Conservation (phyloP, 768 basidiomycete genomes). For the Pluteus cervinus region DNA sequence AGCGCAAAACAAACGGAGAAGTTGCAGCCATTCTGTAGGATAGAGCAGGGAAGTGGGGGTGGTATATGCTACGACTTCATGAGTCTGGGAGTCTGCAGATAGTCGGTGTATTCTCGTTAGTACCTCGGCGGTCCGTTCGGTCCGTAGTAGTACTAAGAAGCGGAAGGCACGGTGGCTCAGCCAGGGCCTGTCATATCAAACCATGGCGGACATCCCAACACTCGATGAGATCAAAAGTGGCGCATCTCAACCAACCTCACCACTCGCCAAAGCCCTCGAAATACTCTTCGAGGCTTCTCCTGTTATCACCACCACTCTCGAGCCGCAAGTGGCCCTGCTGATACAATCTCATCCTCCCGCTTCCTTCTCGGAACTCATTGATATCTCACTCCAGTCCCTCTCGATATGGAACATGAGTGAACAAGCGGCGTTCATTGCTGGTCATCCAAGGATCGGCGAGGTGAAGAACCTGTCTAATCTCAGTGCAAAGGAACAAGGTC, state of each 20-base stretch:
- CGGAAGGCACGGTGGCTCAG: background rate
- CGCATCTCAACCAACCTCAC: constrained; percentile 25
- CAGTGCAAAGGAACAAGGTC: constrained; percentile 79
- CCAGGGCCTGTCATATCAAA: constrained; percentile 1
- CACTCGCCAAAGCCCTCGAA: constrained; percentile 27
- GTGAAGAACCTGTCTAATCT: constrained; percentile 65
- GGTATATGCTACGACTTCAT: too few relatives aligned
- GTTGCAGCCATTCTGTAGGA: too few relatives aligned
- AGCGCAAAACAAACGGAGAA: constrained; percentile 52
- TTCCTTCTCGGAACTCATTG: constrained; percentile 53
- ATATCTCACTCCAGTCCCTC: constrained; percentile 43
- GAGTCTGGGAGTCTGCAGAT: too few relatives aligned
- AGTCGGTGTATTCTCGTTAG: too few relatives aligned
- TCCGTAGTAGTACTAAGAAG: too few relatives aligned
- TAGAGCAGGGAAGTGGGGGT: too few relatives aligned
- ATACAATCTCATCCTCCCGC: constrained; percentile 16
- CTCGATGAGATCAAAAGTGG: constrained; percentile 25
- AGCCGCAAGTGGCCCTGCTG: constrained; percentile 40
- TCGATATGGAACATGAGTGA: constrained; percentile 42
- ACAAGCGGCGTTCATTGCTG: constrained; percentile 65
- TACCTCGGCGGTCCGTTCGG: too few relatives aligned
- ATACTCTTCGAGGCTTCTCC: constrained; percentile 62
- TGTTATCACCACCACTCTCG: constrained; percentile 43
- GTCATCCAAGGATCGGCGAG: constrained; percentile 89
- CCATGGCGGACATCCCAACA: constrained; percentile 26